These are phyloP conservation scores for Monascus purpureus DNA, from an alignment of 495 filamentous ascomycete genomes.

Conservation along the genomic window DNA sequence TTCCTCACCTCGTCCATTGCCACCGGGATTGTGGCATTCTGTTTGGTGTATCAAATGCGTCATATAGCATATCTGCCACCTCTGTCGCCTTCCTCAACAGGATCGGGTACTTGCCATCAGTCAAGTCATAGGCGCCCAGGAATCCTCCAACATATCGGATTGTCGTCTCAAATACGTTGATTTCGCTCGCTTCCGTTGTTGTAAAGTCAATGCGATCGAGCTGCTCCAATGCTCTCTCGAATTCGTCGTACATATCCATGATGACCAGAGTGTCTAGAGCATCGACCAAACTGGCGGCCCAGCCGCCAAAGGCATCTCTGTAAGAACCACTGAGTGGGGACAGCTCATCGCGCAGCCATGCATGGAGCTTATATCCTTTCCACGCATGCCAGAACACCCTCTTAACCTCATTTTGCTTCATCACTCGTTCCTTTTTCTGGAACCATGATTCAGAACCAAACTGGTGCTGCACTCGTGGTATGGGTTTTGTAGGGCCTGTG, in stretches of 20 bases:
- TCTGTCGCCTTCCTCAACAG: conserved; percentile 78
- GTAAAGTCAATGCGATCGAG: conserved; percentile 41
- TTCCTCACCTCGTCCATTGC: conserved; percentile 29
- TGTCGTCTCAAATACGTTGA: conserved; percentile 78
- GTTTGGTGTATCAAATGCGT: conserved; percentile 90
- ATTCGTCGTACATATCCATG: conserved; percentile 46
- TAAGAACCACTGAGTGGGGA: conserved; percentile 45
- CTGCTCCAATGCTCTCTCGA: conserved; percentile 42
- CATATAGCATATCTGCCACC: conserved; percentile 75
- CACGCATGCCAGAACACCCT: conserved; percentile 57
- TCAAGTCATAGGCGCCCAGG: conserved; percentile 71
- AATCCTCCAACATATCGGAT: conserved; percentile 82
- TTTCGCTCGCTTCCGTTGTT: conserved; percentile 30
- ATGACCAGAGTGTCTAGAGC: conserved; percentile 49
- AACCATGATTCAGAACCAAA: conserved; percentile 32
- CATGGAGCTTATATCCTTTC: conserved; percentile 60
- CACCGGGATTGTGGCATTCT: conserved; percentile 66
- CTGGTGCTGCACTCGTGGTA: conserved; percentile 38
- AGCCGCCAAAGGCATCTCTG: conserved; percentile 44
- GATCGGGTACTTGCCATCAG: conserved; percentile 44
- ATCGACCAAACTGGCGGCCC: conserved; percentile 47
- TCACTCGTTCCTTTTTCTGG: conserved; percentile 21
- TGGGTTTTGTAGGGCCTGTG: conserved; percentile 19
- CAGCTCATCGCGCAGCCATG: conserved; percentile 72
- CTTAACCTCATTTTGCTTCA: conserved; percentile 45